A percentile compares a stretch with the other conserved stretches of the same genome.
phyloP scores from a whole-genome alignment of 148 eudicot species.

The Rhododendron henanense region DNA sequence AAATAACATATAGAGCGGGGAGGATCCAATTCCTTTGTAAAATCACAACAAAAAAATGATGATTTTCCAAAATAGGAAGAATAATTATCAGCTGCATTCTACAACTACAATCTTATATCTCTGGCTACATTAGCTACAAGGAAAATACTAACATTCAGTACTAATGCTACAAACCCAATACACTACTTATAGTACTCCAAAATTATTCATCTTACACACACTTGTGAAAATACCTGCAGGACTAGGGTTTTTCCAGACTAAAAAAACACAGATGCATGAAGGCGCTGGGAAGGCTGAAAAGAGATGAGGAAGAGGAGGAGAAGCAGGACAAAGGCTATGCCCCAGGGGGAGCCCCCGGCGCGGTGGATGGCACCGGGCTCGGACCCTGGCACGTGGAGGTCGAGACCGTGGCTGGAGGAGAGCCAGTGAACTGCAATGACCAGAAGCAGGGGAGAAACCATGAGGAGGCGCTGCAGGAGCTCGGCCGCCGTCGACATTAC shows the following conservation, averaged over 20 bases:
- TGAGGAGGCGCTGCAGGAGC: constrained; percentile 23
- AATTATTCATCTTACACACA: too few species aligned
- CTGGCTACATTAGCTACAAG: background rate
- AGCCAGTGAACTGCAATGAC: constrained; percentile 33
- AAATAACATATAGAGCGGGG: too few species aligned
- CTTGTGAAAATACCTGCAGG: background rate
- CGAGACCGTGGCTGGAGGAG: constrained; percentile 15
- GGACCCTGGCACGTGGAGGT: constrained; percentile 27
- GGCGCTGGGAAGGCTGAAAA: constrained; percentile 12
- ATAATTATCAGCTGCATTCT: background rate
- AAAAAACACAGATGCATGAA: constrained; percentile 1
- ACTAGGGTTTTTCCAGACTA: background rate
- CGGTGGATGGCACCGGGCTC: constrained; percentile 29
- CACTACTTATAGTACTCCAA: too few species aligned
- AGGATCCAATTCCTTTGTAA: too few species aligned
- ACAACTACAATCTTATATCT: background rate
- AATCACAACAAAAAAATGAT: too few species aligned
- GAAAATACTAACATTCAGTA: background rate
- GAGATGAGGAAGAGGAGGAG: constrained; percentile 21
- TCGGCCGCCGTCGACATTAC: constrained; percentile 29
- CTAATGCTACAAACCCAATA: too few species aligned
- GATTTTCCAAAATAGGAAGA: background rate
- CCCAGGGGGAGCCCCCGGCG: constrained; percentile 42
- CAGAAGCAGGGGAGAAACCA: constrained; percentile 26
- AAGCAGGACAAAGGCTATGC: constrained; percentile 26